Conservation (phyloP, 2,329 filamentous ascomycete genomes). For the Ilyonectria mors-panacis region DNA sequence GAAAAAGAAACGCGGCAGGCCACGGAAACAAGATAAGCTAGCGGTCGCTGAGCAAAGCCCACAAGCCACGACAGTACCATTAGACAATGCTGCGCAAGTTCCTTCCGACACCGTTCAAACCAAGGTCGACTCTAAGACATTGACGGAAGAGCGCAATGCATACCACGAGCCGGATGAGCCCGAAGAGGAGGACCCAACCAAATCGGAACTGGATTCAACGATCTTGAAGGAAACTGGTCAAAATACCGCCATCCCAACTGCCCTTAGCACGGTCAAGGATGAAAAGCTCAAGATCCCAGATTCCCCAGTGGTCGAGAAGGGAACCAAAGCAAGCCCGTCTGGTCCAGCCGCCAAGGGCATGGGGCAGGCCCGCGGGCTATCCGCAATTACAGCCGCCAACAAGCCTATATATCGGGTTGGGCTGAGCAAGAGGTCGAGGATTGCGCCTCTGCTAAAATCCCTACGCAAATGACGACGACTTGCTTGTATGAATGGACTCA, state of each 20-base stretch:
- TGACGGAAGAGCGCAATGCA: not conserved
- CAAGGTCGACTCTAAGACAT: conserved; percentile 6
- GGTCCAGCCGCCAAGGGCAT: conserved; percentile 19
- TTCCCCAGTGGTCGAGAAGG: conserved; percentile 9
- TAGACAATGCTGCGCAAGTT: not conserved
- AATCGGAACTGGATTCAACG: conserved; percentile 3
- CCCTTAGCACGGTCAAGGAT: conserved; percentile 15
- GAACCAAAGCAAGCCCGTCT: conserved; percentile 14
- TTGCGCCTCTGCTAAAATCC: conserved; percentile 67
- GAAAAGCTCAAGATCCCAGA: conserved; percentile 15
- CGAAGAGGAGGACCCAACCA: not conserved
- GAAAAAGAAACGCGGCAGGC: conserved; percentile 60
- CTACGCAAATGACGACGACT: conserved; percentile 56
- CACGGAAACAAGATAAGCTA: conserved; percentile 54
- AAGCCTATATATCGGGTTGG: conserved; percentile 66
- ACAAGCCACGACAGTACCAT: not conserved
- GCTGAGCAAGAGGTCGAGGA: conserved; percentile 64
- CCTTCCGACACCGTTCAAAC: conserved; percentile 5
- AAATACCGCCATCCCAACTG: conserved; percentile 8
- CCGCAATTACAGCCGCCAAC: conserved; percentile 34
- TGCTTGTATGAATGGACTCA: not conserved
- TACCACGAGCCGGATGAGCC: not conserved
- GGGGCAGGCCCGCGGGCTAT: conserved; percentile 36
- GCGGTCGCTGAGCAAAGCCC: conserved; percentile 24
- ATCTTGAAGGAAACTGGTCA: conserved; percentile 32